Conservation (phyloP, 352 stramenopile species). For the Phytophthora pluvialis region DNA sequence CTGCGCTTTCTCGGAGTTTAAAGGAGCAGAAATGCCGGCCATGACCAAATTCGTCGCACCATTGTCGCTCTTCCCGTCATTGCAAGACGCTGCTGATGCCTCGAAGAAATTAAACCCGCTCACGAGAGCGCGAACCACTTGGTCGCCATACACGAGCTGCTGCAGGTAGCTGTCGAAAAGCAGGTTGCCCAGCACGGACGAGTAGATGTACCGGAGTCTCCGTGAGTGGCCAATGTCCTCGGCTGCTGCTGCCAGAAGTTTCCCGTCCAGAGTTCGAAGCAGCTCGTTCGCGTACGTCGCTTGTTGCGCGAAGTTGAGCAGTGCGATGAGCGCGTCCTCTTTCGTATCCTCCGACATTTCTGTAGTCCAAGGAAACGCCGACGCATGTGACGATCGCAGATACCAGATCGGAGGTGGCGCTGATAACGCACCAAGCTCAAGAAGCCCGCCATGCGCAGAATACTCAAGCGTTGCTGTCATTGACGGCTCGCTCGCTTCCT, state of each 20-base stretch:
- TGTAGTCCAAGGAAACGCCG: slow-evolving; percentile 30
- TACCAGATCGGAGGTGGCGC: slow-evolving; percentile 27
- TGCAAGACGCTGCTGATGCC: background rate
- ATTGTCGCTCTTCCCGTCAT: background rate
- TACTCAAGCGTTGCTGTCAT: slow-evolving; percentile 14
- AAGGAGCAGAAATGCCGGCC: background rate
- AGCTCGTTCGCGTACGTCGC: slow-evolving; percentile 54
- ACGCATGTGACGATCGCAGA: slow-evolving; percentile 5
- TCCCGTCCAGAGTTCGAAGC: slow-evolving; percentile 63
- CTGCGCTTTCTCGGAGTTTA: slow-evolving; percentile 23
- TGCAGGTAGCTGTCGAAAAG: slow-evolving; percentile 74
- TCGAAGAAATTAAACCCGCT: slow-evolving; percentile 60
- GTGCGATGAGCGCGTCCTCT: slow-evolving; percentile 66
- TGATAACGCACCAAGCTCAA: slow-evolving; percentile 2
- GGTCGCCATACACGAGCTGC: slow-evolving; percentile 65
- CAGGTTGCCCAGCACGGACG: slow-evolving; percentile 68
- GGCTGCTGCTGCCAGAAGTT: slow-evolving; percentile 49
- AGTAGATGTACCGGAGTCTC: slow-evolving; percentile 66
- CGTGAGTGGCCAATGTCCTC: slow-evolving; percentile 44
- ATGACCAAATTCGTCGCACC: background rate
- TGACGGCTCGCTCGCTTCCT: slow-evolving; percentile 10
- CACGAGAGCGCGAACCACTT: slow-evolving; percentile 57
- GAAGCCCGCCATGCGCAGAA: slow-evolving; percentile 2
- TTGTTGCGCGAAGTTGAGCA: slow-evolving; percentile 72
- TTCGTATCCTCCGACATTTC: slow-evolving; percentile 57